Conservation (phyloP, 1,284 basidiomycete genomes). For the Rhodotorula glutinis region DNA sequence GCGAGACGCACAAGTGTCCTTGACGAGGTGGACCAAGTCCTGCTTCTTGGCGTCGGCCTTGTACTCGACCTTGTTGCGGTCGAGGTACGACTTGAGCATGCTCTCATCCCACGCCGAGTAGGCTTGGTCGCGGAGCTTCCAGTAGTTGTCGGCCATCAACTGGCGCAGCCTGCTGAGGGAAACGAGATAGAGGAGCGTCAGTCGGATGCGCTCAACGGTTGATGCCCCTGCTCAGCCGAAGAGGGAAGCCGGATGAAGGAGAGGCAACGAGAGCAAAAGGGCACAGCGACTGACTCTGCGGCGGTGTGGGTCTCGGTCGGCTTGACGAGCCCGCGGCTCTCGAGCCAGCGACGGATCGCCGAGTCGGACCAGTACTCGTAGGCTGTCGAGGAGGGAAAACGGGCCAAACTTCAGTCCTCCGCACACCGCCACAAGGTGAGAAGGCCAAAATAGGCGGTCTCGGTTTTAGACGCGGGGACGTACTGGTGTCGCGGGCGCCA, state of each 20-base stretch:
- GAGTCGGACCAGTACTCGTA: constrained; percentile 40
- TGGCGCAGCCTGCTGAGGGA: constrained; percentile 25
- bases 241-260: not conserved
- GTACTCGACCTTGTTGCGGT: constrained; percentile 68
- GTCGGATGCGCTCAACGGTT: no score
- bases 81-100: constrained; percentile 58
- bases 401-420: not conserved
- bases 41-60: constrained; percentile 50
- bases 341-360: constrained; percentile 40
- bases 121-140: constrained; percentile 40
- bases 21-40: constrained; percentile 62
- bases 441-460: not conserved
- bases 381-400: not conserved
- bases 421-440: not conserved
- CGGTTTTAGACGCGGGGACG: constrained; percentile 51
- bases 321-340: constrained; percentile 42
- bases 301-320: constrained; percentile 32
- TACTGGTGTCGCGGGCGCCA: constrained; percentile 55
- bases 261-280: not conserved
- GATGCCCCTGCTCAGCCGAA: not conserved
- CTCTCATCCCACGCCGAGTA: constrained; percentile 43
- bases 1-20: constrained; percentile 54
- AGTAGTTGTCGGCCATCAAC: constrained; percentile 41
- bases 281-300: constrained; percentile 25
- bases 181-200: not conserved